Conservation (phyloP, 2,329 filamentous ascomycete genomes). For the Pseudodiploospora longispora region DNA sequence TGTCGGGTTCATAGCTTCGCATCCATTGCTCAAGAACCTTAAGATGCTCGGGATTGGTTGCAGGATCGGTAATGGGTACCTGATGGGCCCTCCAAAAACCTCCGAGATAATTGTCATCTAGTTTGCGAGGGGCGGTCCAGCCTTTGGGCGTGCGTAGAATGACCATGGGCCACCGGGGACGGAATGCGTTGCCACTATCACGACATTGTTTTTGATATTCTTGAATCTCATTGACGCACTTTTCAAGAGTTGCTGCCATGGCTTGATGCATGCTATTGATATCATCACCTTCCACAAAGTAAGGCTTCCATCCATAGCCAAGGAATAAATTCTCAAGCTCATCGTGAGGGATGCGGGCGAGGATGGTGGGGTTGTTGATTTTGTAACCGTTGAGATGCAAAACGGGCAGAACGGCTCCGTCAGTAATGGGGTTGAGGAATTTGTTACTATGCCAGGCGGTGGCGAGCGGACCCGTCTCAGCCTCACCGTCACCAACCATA, state of each 20-base stretch:
- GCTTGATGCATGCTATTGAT: conserved; percentile 70
- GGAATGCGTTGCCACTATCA: conserved; percentile 59
- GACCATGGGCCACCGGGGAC: conserved; percentile 72
- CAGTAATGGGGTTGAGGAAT: conserved; percentile 70
- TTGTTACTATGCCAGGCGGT: conserved; percentile 79
- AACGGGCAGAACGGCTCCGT: conserved; percentile 70
- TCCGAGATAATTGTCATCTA: conserved; percentile 62
- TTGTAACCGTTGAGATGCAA: conserved; percentile 79
- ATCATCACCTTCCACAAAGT: conserved; percentile 72
- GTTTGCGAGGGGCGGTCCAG: conserved; percentile 67
- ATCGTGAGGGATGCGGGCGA: conserved; percentile 65
- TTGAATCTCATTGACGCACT: conserved; percentile 61
- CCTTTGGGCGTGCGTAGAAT: conserved; percentile 71
- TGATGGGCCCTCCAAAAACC: conserved; percentile 78
- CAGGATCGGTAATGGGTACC: conserved; percentile 65
- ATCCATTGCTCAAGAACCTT: conserved; percentile 69
- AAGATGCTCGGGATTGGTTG: conserved; percentile 56
- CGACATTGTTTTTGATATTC: conserved; percentile 64
- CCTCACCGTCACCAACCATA: conserved; percentile 73
- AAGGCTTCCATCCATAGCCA: conserved; percentile 72
- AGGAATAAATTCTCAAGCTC: conserved; percentile 62
- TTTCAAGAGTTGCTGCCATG: conserved; percentile 69
- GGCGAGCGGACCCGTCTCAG: conserved; percentile 72
- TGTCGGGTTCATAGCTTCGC: conserved; percentile 65
- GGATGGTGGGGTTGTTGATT: conserved; percentile 71